Percentiles rank a stretch among this genome's conserved stretches.
phyloP scores from a whole-genome alignment of 768 basidiomycete species.

The Wakefieldia striispora region DNA sequence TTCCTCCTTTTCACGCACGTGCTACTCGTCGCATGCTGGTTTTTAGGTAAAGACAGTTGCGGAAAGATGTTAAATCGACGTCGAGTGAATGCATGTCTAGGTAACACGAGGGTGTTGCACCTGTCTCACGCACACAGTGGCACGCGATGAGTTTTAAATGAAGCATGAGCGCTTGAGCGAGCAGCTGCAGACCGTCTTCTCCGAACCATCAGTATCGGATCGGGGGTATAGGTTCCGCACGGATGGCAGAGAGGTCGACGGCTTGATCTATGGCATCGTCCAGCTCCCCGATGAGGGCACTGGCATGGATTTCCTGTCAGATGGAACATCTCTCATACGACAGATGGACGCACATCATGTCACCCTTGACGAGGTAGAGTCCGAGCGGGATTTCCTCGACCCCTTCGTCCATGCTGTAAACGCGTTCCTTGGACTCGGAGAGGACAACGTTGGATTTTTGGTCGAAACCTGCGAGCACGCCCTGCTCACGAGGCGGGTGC shows the following conservation, averaged over 20 bases:
- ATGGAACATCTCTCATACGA: background rate
- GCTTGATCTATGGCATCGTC: constrained; percentile 80
- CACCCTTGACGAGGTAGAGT: constrained; percentile 95
- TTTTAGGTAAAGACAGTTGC: too few species aligned
- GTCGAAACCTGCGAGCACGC: constrained; percentile 89
- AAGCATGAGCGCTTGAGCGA: background rate
- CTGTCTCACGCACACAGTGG: background rate
- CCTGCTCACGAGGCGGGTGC: constrained; percentile 44
- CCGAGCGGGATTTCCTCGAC: constrained; percentile 95
- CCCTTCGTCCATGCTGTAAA: constrained; percentile 87
- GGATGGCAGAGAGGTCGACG: constrained; percentile 71
- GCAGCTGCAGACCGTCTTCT: background rate
- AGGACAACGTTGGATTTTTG: constrained; percentile 96
- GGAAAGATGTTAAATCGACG: background rate
- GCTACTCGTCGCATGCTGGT: too few species aligned
- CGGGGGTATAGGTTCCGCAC: constrained; percentile 83
- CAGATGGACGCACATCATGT: constrained; percentile 80
- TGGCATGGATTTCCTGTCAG: constrained; percentile 18
- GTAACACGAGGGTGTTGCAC: background rate
- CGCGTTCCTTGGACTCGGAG: constrained; percentile 89
- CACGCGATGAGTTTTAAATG: constrained; percentile 1
- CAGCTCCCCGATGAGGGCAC: constrained; percentile 80
- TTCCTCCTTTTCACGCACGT: too few species aligned
- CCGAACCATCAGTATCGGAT: constrained; percentile 60
- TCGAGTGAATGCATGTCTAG: background rate